These are phyloP conservation scores for Galium porrigens DNA, from an alignment of 305 asterid genomes.

Conservation along the genomic window DNA sequence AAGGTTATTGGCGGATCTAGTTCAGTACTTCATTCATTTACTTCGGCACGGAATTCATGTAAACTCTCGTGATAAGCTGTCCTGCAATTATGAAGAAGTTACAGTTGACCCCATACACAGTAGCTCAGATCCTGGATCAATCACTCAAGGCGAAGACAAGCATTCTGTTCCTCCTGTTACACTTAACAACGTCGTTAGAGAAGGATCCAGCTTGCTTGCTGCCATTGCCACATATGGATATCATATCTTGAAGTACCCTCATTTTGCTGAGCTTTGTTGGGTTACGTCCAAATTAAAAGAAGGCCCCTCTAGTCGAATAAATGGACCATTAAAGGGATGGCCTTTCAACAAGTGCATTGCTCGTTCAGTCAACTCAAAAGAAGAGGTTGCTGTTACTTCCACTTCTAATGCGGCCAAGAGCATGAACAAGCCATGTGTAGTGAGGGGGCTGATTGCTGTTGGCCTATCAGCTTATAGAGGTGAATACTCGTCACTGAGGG, in stretches of 20 bases:
- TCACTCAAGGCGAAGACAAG: conserved; percentile 22
- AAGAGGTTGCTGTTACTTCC: conserved; percentile 30
- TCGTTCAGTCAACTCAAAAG: conserved; percentile 42
- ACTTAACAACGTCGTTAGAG: conserved; percentile 26
- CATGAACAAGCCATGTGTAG: conserved; percentile 39
- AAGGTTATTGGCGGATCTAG: conserved; percentile 59
- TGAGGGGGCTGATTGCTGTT: conserved; percentile 77
- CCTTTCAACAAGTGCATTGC: conserved; percentile 79
- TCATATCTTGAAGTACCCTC: conserved; percentile 81
- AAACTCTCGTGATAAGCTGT: conserved; percentile 22
- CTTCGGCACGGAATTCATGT: conserved; percentile 31
- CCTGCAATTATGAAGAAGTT: conserved; percentile 24
- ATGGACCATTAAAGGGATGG: conserved; percentile 90
- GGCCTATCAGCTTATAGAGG: conserved; percentile 84
- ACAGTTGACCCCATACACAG: conserved; percentile 21
- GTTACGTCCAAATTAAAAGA: conserved; percentile 83
- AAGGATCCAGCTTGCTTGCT: conserved; percentile 51
- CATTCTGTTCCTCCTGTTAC: conserved; percentile 22
- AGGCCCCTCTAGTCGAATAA: conserved; percentile 59
- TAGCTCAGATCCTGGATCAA: conserved; percentile 19
- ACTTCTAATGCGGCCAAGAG: conserved; percentile 32
- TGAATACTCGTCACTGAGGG: conserved; percentile 54
- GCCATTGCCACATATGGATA: conserved; percentile 83
- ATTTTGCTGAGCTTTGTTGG: conserved; percentile 97
- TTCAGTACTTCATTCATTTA: conserved; percentile 53